Evolutionary conservation across 176 grass and related monocot species (phyloP).

Genomic region (Echinochloa phyllopogon): DNA sequence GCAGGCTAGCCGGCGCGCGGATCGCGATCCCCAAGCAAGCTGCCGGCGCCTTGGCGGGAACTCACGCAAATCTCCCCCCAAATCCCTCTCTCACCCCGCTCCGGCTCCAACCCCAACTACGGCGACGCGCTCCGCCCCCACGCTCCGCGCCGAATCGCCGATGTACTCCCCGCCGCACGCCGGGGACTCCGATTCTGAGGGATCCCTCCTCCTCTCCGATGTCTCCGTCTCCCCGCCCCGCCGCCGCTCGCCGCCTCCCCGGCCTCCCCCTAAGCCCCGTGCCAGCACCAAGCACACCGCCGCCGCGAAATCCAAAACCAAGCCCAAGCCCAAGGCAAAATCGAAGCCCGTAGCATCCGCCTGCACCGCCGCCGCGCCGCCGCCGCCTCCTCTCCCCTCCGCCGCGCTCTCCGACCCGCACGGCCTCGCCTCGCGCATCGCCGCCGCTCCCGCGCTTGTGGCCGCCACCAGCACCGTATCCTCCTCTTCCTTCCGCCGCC

Average conservation of each 20-base stretch:
- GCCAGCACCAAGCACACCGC: conserved; percentile 16
- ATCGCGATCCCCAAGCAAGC: neutral
- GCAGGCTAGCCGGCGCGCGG: neutral
- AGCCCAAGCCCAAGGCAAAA: conserved; percentile 39
- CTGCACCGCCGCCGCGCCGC: neutral
- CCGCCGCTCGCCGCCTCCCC: conserved; percentile 36
- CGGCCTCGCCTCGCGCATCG: conserved; percentile 52
- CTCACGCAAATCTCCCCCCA: conserved; percentile 13
- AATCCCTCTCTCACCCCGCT: neutral
- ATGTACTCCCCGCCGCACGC: conserved; percentile 40
- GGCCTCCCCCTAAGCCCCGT: conserved; percentile 37
- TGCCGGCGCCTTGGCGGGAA: conserved; percentile 48
- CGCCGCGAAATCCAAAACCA: conserved; percentile 48
- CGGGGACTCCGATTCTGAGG: conserved; percentile 76
- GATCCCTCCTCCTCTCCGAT: conserved; percentile 66
- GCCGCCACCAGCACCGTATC: conserved; percentile 27
- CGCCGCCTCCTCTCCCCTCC: conserved; percentile 35
- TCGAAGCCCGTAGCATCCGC: conserved; percentile 17
- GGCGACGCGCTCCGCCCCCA: neutral
- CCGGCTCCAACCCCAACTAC: neutral
- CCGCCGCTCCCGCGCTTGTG: conserved; percentile 20
- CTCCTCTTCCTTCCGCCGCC: conserved; percentile 61
- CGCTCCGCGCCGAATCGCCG: neutral
- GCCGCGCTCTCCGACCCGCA: conserved; percentile 63
- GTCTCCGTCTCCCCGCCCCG: conserved; percentile 68